Base-by-base conservation (phyloP, 371 early-diverging fungal species). In the Massospora cicadina region DNA sequence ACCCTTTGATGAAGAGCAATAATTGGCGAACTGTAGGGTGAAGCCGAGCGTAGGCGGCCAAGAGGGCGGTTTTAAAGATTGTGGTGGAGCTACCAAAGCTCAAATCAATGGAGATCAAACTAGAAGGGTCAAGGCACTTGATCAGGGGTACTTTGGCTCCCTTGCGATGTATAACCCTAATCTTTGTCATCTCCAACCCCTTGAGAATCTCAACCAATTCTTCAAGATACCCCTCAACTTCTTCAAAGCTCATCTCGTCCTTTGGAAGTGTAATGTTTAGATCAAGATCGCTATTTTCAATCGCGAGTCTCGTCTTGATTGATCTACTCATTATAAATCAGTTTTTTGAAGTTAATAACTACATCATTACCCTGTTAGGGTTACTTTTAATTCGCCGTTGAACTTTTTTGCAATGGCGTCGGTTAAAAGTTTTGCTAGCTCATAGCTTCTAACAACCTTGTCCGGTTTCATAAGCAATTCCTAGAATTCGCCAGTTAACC, bases 271-370 rank as follows among this genome's bases (percentile, higher is more conserved):
- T 26, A 27, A 57, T 57, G 57, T 57, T 57, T 10, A 57, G 57
- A 57, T 57, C 57, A n/a, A 57, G 28, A 57, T 57, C 57, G 26
- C 57, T 57, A 10, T 57, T 57, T 10, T 57, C 26, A 26, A 27
- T 25, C 10, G 28, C 25, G 7, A 57, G 57, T 21, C 57, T 27
- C 26, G 57, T 57, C 17, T 43, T 43, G 43, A 43, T 43, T 5
- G 43, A 43, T 17, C 43, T 43, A 17, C 5, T 43, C 5, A 10
- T 43, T 5, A 10, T 43, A 43, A 10, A 17, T 43, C 43, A n/a
- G n/a, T 43, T 43, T 43, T 43, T 17, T 43, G 17, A 43, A n/a
- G n/a, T n/a, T n/a, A n/a, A n/a, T n/a, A n/a, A n/a, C n/a, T n/a
- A n/a, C n/a, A n/a, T n/a, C n/a, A 5, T 43, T 43, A 43, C 43